Evolutionary conservation across 1,139 yeast species (phyloP), one percentile per base, ranked within the genome.

Genomic region (Hyphopichia fennica): DNA sequence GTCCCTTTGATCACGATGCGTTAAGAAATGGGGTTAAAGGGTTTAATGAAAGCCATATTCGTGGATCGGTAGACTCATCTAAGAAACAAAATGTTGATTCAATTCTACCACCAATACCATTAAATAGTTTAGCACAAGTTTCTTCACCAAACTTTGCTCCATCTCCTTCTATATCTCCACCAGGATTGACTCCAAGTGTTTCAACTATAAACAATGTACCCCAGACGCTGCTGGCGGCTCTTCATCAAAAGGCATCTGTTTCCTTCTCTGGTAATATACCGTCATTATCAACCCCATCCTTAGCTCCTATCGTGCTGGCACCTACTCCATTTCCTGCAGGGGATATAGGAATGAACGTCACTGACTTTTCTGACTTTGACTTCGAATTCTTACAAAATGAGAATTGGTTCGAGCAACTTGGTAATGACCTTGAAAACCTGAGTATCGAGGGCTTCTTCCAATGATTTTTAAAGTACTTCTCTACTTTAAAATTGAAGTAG

Each of bases 361-460:
- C 46, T 20, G 41, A 38, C 13, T 32, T 41, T 27, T 36, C 41
- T 15, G 37, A 40, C n/a, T 58, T 67, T 43, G 68, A 68, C 45
- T 60, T 69, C 39, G 73, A 68, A 37, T 62, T 68, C 41, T 53
- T 69, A 34, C 60, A 58, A 35, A 67, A 63, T 43, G 67, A 66
- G 20, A 47, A 46, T 20, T 49, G 63, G 35, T 49, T 62, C 39
- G 58, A 49, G 15, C 40, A 41, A 25, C 29, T 45, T 15, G 41
- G 40, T 14, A 28, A 28, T 14, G 31, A 15, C 31, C 7, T 28
- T 8, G 31, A 28, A 14, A 28, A 28, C 17, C 4, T 43, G 30
- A 30, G 41, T 10, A 28, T 45, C 33, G 45, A 43, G 28, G 46
- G 41, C 13, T 42, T 36, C 29, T 42, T 42, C 35, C 47, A 44